These are phyloP conservation scores for Gomphus sp. DNA, from an alignment of 1,284 basidiomycete genomes.

Conservation along the genomic window DNA sequence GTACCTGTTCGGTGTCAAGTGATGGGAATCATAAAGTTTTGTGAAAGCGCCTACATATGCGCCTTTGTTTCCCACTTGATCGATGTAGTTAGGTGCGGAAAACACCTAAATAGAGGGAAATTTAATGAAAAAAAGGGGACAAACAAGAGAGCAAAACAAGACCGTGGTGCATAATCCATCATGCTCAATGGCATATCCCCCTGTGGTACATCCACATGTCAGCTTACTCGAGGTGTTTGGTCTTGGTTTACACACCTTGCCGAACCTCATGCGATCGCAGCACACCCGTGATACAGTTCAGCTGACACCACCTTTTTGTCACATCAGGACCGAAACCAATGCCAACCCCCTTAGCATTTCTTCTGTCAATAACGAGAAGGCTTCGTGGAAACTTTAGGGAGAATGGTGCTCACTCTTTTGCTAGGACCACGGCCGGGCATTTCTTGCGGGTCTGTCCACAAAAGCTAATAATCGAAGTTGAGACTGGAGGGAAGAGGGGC, in stretches of 20 bases:
- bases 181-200: conserved; percentile 85
- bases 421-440: conserved; percentile 88
- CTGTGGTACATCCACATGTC: conserved; percentile 26
- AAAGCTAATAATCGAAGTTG: conserved; percentile 42
- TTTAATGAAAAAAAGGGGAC: background rate
- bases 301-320: conserved; percentile 79
- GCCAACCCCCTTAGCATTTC: conserved; percentile 68
- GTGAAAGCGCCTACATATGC: conserved; percentile 50
- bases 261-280: conserved; percentile 97
- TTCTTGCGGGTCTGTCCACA: conserved; percentile 97
- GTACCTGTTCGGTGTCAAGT: conserved; percentile 42
- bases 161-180: conserved; percentile 85
- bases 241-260: conserved; percentile 47
- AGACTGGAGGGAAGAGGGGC: conserved; percentile 25
- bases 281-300: conserved; percentile 82
- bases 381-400: background rate
- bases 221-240: conserved; percentile 13
- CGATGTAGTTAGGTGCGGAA: conserved; percentile 80
- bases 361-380: background rate
- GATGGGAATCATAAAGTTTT: background rate
- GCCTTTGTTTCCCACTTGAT: conserved; percentile 74
- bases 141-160: conserved; percentile 14
- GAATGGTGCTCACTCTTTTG: conserved; percentile 57
- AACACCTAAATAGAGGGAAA: conserved; percentile 44
- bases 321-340: conserved; percentile 95